These are phyloP conservation scores for Colletotrichum sublineola DNA, from an alignment of 2,329 filamentous ascomycete genomes.

Conservation along the genomic window DNA sequence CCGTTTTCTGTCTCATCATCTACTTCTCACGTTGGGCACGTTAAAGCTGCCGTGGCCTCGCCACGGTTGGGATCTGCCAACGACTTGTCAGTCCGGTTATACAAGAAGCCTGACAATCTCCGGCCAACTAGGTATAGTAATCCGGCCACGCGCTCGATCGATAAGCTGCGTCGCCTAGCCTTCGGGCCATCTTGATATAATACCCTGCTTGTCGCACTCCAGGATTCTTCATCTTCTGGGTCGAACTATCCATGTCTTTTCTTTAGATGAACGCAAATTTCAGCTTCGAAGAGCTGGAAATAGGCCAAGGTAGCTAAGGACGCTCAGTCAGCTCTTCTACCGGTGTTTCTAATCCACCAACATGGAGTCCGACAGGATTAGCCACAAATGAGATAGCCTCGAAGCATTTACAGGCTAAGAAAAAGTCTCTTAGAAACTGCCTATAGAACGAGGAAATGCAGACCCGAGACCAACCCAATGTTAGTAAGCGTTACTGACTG, in stretches of 20 bases:
- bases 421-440: not conserved
- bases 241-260: not conserved
- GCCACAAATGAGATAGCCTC: not conserved
- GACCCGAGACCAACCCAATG: not conserved
- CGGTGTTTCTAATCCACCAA: not conserved
- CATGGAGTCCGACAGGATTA: not conserved
- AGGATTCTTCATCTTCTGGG: not conserved
- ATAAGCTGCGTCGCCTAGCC: not conserved
- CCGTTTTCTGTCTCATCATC: slow-evolving; percentile 23
- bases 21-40: slow-evolving; percentile 5
- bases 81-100: not conserved
- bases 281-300: not conserved
- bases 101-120: not conserved
- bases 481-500: not conserved
- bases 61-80: not conserved
- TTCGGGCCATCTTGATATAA: not conserved
- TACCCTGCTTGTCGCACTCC: not conserved
- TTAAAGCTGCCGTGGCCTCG: slow-evolving; percentile 6
- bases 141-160: too few relatives aligned
- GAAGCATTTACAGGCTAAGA: not conserved
- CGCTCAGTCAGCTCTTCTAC: not conserved
- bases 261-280: not conserved
- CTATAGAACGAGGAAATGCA: not conserved
- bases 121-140: not conserved
- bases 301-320: not conserved